These are phyloP conservation scores for Termitomyces sp. DNA, from an alignment of 1,284 basidiomycete genomes.

Conservation along the genomic window DNA sequence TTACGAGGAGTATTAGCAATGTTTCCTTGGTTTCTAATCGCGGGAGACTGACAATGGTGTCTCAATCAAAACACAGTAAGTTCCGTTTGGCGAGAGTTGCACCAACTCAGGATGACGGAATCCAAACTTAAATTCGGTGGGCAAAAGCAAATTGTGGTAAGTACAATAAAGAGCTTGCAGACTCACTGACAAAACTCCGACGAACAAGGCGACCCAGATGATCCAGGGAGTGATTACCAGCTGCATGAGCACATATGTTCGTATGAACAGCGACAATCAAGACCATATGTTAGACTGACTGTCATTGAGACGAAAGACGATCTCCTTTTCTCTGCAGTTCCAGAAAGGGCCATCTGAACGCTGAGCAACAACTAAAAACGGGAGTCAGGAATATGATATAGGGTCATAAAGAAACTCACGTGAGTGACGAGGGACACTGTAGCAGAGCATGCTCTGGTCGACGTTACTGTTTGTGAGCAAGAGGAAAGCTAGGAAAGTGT, in stretches of 20 bases:
- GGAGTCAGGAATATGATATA: not conserved
- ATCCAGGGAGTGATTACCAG: slow-evolving; percentile 25
- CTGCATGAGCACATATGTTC: slow-evolving; percentile 9
- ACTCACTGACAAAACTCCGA: slow-evolving; percentile 24
- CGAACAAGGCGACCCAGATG: slow-evolving; percentile 21
- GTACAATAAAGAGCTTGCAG: too few species aligned
- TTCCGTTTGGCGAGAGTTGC: slow-evolving; percentile 16
- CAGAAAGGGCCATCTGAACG: slow-evolving; percentile 22
- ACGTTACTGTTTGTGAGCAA: not conserved
- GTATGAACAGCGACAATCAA: too few species aligned
- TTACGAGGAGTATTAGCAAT: slow-evolving; percentile 2
- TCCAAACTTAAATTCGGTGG: slow-evolving; percentile 16
- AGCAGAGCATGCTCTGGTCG: slow-evolving; percentile 22
- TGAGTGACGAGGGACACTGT: slow-evolving; percentile 25
- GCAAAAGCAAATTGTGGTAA: not conserved
- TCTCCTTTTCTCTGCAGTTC: slow-evolving; percentile 15
- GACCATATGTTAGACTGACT: not conserved
- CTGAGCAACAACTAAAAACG: slow-evolving; percentile 21
- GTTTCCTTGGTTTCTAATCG: not conserved
- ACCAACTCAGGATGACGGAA: slow-evolving; percentile 15
- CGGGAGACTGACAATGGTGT: slow-evolving; percentile 17
- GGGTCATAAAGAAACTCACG: slow-evolving; percentile 14
- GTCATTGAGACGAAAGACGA: slow-evolving; percentile 1
- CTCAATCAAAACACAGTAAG: slow-evolving; percentile 22
- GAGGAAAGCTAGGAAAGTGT: not conserved